Conservation (phyloP, 768 basidiomycete genomes). For the Gyrodon lividus region DNA sequence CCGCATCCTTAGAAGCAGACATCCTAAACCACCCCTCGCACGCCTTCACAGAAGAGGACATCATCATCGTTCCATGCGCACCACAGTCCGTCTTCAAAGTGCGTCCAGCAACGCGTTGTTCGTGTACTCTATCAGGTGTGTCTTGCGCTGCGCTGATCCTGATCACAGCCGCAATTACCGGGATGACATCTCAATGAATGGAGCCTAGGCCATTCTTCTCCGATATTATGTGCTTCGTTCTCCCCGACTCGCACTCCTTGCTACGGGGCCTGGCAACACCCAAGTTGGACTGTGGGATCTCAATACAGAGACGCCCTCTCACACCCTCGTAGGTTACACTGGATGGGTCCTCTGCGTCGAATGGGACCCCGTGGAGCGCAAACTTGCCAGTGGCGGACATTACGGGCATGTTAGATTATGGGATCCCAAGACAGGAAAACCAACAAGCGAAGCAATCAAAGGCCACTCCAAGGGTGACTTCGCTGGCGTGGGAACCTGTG, state of each 20-base stretch:
- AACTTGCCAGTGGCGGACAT: slow-evolving; percentile 90
- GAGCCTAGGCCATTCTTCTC: slow-evolving; percentile 76
- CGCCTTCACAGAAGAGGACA: slow-evolving; percentile 79
- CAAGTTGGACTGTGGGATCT: slow-evolving; percentile 94
- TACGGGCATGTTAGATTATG: slow-evolving; percentile 92
- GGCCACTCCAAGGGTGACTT: slow-evolving; percentile 95
- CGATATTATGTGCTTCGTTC: slow-evolving; percentile 93
- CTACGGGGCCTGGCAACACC: slow-evolving; percentile 94
- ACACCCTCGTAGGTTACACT: slow-evolving; percentile 82
- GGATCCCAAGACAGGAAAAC: slow-evolving; percentile 90
- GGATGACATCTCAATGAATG: neutral
- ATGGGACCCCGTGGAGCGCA: slow-evolving; percentile 93
- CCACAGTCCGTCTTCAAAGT: slow-evolving; percentile 97
- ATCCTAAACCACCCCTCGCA: slow-evolving; percentile 71
- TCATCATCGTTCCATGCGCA: slow-evolving; percentile 85
- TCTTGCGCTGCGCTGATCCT: slow-evolving; percentile 11
- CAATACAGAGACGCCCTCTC: slow-evolving; percentile 87
- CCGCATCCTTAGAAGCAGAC: slow-evolving; percentile 79
- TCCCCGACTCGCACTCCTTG: slow-evolving; percentile 86
- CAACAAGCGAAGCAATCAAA: slow-evolving; percentile 83
- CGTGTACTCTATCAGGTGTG: slow-evolving; percentile 83
- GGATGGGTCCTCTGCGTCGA: slow-evolving; percentile 98
- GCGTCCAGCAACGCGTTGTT: slow-evolving; percentile 90
- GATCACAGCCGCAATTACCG: slow-evolving; percentile 7
- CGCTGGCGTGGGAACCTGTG: slow-evolving; percentile 93